phyloP scores from a whole-genome alignment of 2,329 filamentous ascomycete species.

The Apiospora saccharicola region DNA sequence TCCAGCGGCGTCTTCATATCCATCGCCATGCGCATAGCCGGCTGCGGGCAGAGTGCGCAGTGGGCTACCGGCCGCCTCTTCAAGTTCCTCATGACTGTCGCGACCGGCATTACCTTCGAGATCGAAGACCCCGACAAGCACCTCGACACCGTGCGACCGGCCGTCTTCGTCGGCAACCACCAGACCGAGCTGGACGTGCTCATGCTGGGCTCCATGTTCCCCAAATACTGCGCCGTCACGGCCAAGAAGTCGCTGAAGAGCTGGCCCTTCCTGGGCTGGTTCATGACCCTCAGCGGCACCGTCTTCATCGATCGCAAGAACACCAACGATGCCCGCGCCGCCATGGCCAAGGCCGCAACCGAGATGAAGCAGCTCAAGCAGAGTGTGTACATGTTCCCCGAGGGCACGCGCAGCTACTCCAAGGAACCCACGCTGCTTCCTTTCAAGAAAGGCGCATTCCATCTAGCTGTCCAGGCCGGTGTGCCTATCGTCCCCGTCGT shows the following conservation, averaged over 20 bases:
- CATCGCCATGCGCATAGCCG: constrained; percentile 72
- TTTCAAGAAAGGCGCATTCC: constrained; percentile 99
- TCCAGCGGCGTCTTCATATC: constrained; percentile 80
- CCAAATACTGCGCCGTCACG: constrained; percentile 89
- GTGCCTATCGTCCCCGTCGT: constrained; percentile 92
- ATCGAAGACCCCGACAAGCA: constrained; percentile 72
- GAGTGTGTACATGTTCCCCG: constrained; percentile 87
- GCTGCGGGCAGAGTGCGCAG: constrained; percentile 80
- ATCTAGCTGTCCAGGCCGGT: constrained; percentile 91
- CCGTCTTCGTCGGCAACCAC: constrained; percentile 93
- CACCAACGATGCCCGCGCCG: constrained; percentile 79
- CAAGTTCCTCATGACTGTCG: constrained; percentile 77
- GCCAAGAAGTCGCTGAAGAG: constrained; percentile 86
- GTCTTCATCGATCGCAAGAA: constrained; percentile 97
- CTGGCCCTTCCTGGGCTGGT: constrained; percentile 90
- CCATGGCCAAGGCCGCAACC: constrained; percentile 82
- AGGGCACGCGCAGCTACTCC: constrained; percentile 91
- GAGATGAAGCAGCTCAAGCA: constrained; percentile 78
- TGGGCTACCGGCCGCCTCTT: constrained; percentile 84
- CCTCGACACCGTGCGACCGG: constrained; percentile 74
- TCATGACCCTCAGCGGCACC: constrained; percentile 85
- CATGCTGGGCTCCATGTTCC: constrained; percentile 89
- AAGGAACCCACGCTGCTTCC: constrained; percentile 82
- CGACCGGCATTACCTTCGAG: constrained; percentile 80
- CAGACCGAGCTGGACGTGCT: constrained; percentile 96